phyloP scores from a whole-genome alignment of 1,139 yeast species.

The Martiniozyma asiatica region DNA sequence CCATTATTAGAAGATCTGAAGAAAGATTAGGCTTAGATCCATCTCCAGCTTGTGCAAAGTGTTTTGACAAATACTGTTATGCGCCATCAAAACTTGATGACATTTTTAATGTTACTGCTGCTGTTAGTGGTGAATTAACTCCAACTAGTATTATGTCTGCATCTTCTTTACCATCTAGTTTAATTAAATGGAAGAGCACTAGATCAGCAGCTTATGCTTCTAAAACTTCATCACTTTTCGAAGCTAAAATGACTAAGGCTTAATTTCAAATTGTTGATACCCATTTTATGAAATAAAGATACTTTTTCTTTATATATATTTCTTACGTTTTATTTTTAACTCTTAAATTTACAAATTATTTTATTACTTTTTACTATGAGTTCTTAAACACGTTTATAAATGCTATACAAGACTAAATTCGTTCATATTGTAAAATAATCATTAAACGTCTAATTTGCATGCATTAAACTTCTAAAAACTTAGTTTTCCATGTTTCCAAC shows the following conservation, averaged over 20 bases:
- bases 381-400: neutral
- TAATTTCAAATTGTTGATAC: conserved; percentile 1
- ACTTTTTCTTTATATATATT: neutral
- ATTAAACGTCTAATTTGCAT: too few species aligned
- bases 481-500: conserved; percentile 39
- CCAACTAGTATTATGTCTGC: conserved; percentile 12
- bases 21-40: conserved; percentile 27
- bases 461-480: conserved; percentile 26
- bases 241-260: too few species aligned
- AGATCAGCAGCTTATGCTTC: conserved; percentile 6
- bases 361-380: conserved; percentile 1
- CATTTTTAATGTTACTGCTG: conserved; percentile 2
- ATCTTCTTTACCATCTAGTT: conserved; percentile 9
- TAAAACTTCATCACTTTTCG: conserved; percentile 4
- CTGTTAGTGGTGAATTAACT: conserved; percentile 6
- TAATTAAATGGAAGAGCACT: conserved; percentile 9
- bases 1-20: conserved; percentile 41
- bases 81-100: conserved; percentile 28
- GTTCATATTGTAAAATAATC: too few species aligned
- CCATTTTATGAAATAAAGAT: neutral
- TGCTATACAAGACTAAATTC: too few species aligned
- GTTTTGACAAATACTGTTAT: conserved; percentile 33
- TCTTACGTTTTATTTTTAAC: conserved; percentile 1
- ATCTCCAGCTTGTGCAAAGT: conserved; percentile 24
- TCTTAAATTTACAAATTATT: neutral